Base-by-base conservation (phyloP, 306 rosid genomes). In the Fragaria ananassa region DNA sequence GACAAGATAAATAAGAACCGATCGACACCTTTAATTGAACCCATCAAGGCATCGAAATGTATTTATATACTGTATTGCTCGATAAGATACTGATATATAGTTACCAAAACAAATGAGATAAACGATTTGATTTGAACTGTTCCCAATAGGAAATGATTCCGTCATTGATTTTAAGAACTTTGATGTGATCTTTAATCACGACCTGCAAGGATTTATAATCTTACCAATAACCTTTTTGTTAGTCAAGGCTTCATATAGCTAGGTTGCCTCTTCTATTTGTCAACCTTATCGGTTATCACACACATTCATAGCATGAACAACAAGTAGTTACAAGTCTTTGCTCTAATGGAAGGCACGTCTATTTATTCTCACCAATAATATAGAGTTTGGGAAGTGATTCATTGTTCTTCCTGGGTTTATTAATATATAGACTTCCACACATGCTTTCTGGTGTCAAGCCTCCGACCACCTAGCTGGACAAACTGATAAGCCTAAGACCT, bases 281-380 rank as follows among this genome's bases (percentile, higher is more conserved):
- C 42, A 62, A 62, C 41, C 41, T 6, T 54, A 54, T n/a, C 44
- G 8, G 44, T 41, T 42, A 42, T 56, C 12, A 21, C 67, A 29
- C 66, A 61, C 68, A 15, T 62, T 62, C 68, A 31, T 29, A 62
- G 42, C 68, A 62, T 15, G 68, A 15, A 62, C 1, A 31, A 62
- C 4, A 15, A 62, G 42, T 29, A 31, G 68, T 14, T 31, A 31
- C 21, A 64, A 35, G 47, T 64, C 70, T 64, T 3, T 35, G 46
- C 47, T 64, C 70, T 81, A 79, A 87, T 77, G 87, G 89, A 57
- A 51, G 78, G 94, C 92, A 89, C 97, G 94, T 87, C 91, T 83
- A 31, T 42, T 19, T 29, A n/a, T 15, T 27, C 41, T 66, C n/a
- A 39, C 68, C 53, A 50, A 71, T 46, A 29, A 63, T 57, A 10